A percentile compares a stretch with the other conserved stretches of the same genome.
These are phyloP conservation scores for Paspalum notatum DNA, from an alignment of 176 grass and related monocot genomes.

Conservation along the genomic window DNA sequence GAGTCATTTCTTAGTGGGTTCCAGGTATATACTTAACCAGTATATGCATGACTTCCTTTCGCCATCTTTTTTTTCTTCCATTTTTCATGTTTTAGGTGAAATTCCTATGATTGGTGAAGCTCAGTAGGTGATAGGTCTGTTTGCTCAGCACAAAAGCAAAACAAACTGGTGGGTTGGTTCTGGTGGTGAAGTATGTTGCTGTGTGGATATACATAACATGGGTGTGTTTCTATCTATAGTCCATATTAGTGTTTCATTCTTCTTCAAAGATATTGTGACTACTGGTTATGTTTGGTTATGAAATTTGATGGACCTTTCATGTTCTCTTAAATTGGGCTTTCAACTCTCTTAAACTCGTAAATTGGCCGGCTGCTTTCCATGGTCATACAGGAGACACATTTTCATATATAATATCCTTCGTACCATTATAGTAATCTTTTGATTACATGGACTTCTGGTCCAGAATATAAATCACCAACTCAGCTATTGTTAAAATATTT, in stretches of 20 bases:
- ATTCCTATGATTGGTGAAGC: not conserved
- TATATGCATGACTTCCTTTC: not conserved
- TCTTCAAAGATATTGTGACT: slow-evolving; percentile 24
- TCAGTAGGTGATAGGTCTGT: slow-evolving; percentile 17
- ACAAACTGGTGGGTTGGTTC: slow-evolving; percentile 9
- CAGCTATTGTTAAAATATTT: slow-evolving; percentile 6
- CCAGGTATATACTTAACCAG: slow-evolving; percentile 50
- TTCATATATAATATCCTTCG: slow-evolving; percentile 14
- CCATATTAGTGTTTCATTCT: not conserved
- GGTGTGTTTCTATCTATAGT: not conserved
- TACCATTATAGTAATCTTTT: not conserved
- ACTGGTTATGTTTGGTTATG: not conserved
- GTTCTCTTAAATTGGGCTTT: not conserved
- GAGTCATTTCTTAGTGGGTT: slow-evolving; percentile 68
- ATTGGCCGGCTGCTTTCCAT: slow-evolving; percentile 6
- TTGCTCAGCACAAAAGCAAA: slow-evolving; percentile 16
- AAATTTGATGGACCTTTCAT: not conserved
- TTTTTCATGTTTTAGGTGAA: not conserved
- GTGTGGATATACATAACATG: not conserved
- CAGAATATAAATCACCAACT: not conserved
- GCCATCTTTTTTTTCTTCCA: not conserved
- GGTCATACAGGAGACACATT: not conserved
- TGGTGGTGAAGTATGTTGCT: not conserved
- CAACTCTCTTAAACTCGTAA: slow-evolving; percentile 4
- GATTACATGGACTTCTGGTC: not conserved